Percentiles rank a stretch among this genome's conserved stretches.
These are phyloP conservation scores for Immersiporthe knoxdaviesiana DNA, from an alignment of 2,329 filamentous ascomycete genomes.

Conservation along the genomic window DNA sequence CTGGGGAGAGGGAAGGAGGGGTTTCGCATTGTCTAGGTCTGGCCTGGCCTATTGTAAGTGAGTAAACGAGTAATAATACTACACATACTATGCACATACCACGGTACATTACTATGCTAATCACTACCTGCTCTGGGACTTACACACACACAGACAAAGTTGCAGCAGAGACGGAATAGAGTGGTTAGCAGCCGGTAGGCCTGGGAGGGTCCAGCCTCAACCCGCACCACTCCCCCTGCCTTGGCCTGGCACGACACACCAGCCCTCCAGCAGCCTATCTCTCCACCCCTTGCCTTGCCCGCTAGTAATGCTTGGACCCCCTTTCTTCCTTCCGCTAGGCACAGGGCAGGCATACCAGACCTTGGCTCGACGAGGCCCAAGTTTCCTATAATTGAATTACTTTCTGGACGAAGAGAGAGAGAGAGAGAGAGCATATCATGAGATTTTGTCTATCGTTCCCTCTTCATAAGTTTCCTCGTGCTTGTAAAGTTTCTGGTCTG, in stretches of 20 bases:
- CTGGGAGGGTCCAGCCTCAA: conserved; percentile 1
- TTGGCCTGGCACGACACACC: neutral
- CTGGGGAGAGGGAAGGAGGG: neutral
- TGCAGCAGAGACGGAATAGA: neutral
- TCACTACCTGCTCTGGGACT: neutral
- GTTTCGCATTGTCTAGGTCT: neutral
- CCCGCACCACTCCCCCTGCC: neutral
- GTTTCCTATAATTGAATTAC: neutral
- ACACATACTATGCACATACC: neutral
- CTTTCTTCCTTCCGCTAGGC: neutral
- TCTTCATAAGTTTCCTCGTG: too few species aligned
- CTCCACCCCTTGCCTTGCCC: neutral
- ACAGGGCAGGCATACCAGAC: neutral
- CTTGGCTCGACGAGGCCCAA: neutral
- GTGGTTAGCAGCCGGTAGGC: neutral
- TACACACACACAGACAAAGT: neutral
- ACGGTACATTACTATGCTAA: neutral
- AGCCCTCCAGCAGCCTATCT: neutral
- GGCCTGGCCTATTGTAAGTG: neutral
- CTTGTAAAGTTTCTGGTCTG: too few species aligned
- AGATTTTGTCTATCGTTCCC: neutral
- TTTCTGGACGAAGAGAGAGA: neutral
- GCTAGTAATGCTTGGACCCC: neutral
- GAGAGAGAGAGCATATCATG: neutral
- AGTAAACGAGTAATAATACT: neutral